Percentiles rank a stretch among this genome's conserved stretches.
These are phyloP conservation scores for Priceomyces castillae DNA, from an alignment of 805 yeast genomes.

Conservation along the genomic window DNA sequence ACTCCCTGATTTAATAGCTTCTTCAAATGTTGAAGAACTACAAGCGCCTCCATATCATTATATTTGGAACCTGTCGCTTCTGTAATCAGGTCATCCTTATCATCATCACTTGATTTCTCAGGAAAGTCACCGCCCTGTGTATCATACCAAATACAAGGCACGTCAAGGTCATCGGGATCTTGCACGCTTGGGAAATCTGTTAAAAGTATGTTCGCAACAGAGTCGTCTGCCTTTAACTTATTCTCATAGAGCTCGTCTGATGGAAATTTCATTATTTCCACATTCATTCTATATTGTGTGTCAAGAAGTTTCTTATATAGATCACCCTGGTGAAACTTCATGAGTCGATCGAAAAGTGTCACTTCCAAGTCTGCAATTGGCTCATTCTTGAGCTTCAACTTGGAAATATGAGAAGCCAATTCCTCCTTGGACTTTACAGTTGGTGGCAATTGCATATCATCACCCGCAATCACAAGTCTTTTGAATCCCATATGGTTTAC, in stretches of 20 bases:
- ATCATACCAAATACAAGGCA: conserved; percentile 76
- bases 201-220: conserved; percentile 53
- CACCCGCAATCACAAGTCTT: conserved; percentile 83
- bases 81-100: conserved; percentile 22
- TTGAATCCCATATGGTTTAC: conserved; percentile 57
- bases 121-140: conserved; percentile 87
- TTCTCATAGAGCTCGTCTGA: conserved; percentile 64
- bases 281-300: conserved; percentile 86
- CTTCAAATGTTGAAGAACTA: conserved; percentile 58
- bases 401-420: conserved; percentile 9
- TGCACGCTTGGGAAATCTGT: conserved; percentile 48
- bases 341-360: conserved; percentile 80
- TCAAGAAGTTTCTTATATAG: conserved; percentile 57
- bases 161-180: conserved; percentile 53
- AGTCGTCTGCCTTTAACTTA: conserved; percentile 56
- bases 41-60: conserved; percentile 71
- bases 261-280: conserved; percentile 73
- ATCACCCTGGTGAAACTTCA: conserved; percentile 42
- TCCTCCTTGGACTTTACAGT: conserved; percentile 60
- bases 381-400: conserved; percentile 27
- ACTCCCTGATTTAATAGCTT: conserved; percentile 55
- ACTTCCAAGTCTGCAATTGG: conserved; percentile 49
- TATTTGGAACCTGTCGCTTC: conserved; percentile 53
- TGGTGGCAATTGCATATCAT: conserved; percentile 88
- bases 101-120: conserved; percentile 45